Evolutionary conservation across 1,284 basidiomycete species (phyloP).

Genomic region (Takashimella koratensis): DNA sequence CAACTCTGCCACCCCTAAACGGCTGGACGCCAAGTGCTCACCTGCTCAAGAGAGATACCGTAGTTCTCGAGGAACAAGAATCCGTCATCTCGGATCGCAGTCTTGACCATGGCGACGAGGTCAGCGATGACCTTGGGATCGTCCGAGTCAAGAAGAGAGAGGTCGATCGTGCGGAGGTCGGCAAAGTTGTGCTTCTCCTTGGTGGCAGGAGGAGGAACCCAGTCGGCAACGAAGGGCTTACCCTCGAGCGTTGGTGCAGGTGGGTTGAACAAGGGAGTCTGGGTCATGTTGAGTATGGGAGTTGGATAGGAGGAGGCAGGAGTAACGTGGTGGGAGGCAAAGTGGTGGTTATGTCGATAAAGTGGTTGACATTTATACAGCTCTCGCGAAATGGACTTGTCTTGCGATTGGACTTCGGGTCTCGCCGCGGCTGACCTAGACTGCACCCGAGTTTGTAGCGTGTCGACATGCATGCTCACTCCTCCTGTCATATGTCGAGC

Average conservation of each 20-base stretch:
- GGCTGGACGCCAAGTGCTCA: too few relatives aligned
- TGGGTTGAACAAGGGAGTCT: slow-evolving; percentile 24
- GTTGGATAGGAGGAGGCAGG: too few relatives aligned
- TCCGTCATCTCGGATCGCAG: slow-evolving; percentile 33
- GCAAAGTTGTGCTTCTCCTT: slow-evolving; percentile 31
- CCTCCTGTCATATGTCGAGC: too few relatives aligned
- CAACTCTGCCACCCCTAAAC: too few relatives aligned
- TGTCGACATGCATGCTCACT: too few relatives aligned
- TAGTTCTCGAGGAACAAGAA: slow-evolving; percentile 43
- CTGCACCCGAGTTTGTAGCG: too few relatives aligned
- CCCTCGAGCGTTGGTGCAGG: slow-evolving; percentile 24
- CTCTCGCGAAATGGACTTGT: too few relatives aligned
- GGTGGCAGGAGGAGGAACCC: slow-evolving; percentile 29
- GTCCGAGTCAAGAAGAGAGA: slow-evolving; percentile 30
- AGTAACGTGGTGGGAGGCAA: too few relatives aligned
- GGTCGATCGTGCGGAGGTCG: slow-evolving; percentile 26
- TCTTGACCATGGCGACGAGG: slow-evolving; percentile 26
- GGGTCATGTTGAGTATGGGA: slow-evolving; percentile 19
- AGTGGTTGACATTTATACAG: too few relatives aligned
- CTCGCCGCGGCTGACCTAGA: too few relatives aligned
- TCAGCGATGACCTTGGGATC: slow-evolving; percentile 24
- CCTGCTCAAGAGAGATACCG: slow-evolving; percentile 33
- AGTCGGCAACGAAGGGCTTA: slow-evolving; percentile 27
- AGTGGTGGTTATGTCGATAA: too few relatives aligned
- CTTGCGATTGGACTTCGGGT: too few relatives aligned